Conservation (phyloP, 2,329 filamentous ascomycete species). For the Pseudocercospora musae region DNA sequence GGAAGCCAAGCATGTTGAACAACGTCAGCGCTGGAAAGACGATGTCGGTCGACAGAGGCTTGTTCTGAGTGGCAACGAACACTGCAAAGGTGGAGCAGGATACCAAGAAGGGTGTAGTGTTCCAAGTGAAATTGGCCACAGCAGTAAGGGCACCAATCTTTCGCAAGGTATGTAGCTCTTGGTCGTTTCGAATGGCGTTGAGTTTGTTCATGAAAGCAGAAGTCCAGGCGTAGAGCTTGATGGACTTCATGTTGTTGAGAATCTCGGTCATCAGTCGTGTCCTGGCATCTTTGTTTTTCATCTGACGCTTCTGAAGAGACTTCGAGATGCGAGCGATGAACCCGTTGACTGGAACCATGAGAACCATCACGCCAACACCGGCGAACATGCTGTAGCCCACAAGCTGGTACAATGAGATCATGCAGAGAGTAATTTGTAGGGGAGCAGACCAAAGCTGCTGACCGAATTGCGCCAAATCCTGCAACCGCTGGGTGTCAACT, state of each 20-base stretch:
- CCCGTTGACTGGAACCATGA: slow-evolving; percentile 96
- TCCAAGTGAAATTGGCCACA: slow-evolving; percentile 97
- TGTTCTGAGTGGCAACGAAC: slow-evolving; percentile 79
- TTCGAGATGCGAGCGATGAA: slow-evolving; percentile 92
- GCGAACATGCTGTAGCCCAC: slow-evolving; percentile 94
- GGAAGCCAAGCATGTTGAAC: slow-evolving; percentile 95
- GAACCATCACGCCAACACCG: slow-evolving; percentile 87
- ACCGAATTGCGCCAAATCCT: slow-evolving; percentile 91
- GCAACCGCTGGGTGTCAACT: slow-evolving; percentile 90
- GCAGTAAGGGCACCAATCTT: slow-evolving; percentile 95
- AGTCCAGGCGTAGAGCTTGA: slow-evolving; percentile 98
- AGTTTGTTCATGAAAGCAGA: slow-evolving; percentile 96
- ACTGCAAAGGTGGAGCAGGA: slow-evolving; percentile 95
- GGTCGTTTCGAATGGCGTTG: slow-evolving; percentile 91
- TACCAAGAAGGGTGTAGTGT: slow-evolving; percentile 92
- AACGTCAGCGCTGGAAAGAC: slow-evolving; percentile 90
- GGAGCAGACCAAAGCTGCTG: slow-evolving; percentile 96
- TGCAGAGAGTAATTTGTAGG: slow-evolving; percentile 93
- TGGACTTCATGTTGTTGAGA: slow-evolving; percentile 97
- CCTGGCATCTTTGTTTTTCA: slow-evolving; percentile 97
- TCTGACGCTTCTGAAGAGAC: slow-evolving; percentile 88
- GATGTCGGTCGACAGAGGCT: slow-evolving; percentile 85
- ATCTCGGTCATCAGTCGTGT: slow-evolving; percentile 96
- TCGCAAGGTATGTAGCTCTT: slow-evolving; percentile 89
- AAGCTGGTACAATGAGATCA: slow-evolving; percentile 93